phyloP scores from a whole-genome alignment of 202 grass and related monocot species.

The Setaria italica region DNA sequence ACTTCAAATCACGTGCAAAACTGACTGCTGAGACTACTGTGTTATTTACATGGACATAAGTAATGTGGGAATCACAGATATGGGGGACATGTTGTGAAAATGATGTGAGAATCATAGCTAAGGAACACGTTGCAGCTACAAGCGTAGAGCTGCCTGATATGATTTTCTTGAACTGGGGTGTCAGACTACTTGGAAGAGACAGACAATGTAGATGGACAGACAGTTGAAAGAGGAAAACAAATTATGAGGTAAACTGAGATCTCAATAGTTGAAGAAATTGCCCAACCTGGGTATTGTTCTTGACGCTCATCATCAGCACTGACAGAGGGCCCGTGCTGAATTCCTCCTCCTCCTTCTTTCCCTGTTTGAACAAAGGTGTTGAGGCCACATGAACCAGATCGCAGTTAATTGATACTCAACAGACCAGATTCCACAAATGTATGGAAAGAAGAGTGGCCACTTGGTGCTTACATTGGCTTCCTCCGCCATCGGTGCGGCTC shows the following conservation, averaged over 20 bases:
- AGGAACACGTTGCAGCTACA: neutral
- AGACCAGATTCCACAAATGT: neutral
- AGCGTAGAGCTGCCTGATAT: neutral
- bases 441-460: too few relatives aligned
- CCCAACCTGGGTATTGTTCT: constrained; percentile 88
- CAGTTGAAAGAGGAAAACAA: neutral
- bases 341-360: constrained; percentile 94
- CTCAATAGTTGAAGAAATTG: neutral
- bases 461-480: constrained; percentile 50
- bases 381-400: neutral
- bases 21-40: neutral
- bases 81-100: neutral
- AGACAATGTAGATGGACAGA: neutral
- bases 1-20: neutral
- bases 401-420: neutral
- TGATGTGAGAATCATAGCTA: neutral
- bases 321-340: constrained; percentile 92
- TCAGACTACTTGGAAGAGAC: neutral
- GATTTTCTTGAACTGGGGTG: neutral
- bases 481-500: constrained; percentile 49
- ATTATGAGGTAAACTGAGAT: neutral
- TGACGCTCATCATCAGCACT: constrained; percentile 93
- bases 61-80: neutral
- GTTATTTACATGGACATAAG: neutral
- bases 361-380: constrained; percentile 35